These are phyloP conservation scores for Lumnitzera racemosa DNA, from an alignment of 345 rosid genomes.

Conservation along the genomic window DNA sequence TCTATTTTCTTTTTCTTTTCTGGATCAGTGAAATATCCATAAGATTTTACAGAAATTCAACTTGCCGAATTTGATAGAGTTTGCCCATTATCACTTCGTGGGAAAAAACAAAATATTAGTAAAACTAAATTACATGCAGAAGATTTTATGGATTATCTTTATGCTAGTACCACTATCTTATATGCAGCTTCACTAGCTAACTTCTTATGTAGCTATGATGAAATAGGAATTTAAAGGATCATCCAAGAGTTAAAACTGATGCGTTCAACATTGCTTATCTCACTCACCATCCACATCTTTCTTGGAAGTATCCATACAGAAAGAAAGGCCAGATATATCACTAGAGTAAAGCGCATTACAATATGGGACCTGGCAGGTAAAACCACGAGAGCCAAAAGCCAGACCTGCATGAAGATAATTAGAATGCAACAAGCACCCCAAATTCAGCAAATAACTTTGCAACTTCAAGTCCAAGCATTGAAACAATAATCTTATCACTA, in stretches of 20 bases:
- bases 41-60: no score
- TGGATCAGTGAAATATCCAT: no score
- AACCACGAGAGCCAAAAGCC: slow-evolving; percentile 85
- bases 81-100: no score
- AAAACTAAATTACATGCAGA: no score
- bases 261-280: background rate
- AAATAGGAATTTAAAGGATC: background rate
- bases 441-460: background rate
- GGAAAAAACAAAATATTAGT: no score
- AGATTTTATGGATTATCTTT: no score
- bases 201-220: background rate
- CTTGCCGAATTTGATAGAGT: no score
- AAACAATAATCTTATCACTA: no score
- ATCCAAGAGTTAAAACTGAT: background rate
- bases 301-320: slow-evolving; percentile 71
- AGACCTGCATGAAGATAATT: slow-evolving; percentile 47
- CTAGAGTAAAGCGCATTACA: slow-evolving; percentile 72
- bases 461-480: background rate
- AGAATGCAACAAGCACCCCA: background rate
- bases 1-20: no score
- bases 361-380: slow-evolving; percentile 82
- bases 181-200: no score
- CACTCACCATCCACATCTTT: slow-evolving; percentile 62
- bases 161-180: no score
- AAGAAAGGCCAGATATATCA: slow-evolving; percentile 48